These are phyloP conservation scores for Rhizopogon salebrosus DNA, from an alignment of 768 basidiomycete species.

Conservation along the genomic window DNA sequence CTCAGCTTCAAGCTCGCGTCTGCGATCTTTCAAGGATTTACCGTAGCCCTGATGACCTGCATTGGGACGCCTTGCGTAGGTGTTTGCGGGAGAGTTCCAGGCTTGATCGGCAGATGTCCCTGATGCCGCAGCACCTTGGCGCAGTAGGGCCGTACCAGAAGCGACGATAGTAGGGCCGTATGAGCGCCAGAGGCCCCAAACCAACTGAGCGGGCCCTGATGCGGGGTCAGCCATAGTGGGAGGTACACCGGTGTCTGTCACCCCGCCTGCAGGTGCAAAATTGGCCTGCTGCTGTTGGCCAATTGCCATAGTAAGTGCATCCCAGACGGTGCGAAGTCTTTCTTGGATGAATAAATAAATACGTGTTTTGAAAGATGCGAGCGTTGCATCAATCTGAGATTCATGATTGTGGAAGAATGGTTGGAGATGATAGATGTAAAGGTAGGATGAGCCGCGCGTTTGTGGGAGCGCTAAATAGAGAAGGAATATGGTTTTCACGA, in stretches of 20 bases:
- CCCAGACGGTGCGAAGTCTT: slow-evolving; percentile 61
- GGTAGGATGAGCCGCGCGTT: slow-evolving; percentile 79
- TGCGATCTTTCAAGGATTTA: slow-evolving; percentile 37
- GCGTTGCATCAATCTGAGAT: slow-evolving; percentile 73
- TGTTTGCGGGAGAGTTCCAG: slow-evolving; percentile 25
- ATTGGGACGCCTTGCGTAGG: slow-evolving; percentile 11
- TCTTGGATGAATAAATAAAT: slow-evolving; percentile 63
- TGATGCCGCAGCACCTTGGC: slow-evolving; percentile 43
- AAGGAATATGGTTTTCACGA: slow-evolving; percentile 77
- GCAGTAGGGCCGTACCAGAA: slow-evolving; percentile 57
- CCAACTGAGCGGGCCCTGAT: slow-evolving; percentile 62
- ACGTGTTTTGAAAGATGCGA: slow-evolving; percentile 58
- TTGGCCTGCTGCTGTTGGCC: slow-evolving; percentile 34
- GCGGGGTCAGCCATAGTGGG: slow-evolving; percentile 49
- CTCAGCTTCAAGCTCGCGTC: slow-evolving; percentile 52
- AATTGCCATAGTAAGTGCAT: slow-evolving; percentile 46
- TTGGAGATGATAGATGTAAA: slow-evolving; percentile 75
- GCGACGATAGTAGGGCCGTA: slow-evolving; percentile 74
- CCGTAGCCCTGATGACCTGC: not conserved
- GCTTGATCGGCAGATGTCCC: slow-evolving; percentile 22
- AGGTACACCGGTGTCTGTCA: slow-evolving; percentile 27
- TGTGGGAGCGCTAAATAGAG: slow-evolving; percentile 90
- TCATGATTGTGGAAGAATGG: slow-evolving; percentile 85
- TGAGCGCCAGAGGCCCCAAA: slow-evolving; percentile 66
- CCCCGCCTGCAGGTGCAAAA: slow-evolving; percentile 14